These are phyloP conservation scores for Helicostylum pulchrum DNA, from an alignment of 192 early-diverging fungal genomes.

Conservation along the genomic window DNA sequence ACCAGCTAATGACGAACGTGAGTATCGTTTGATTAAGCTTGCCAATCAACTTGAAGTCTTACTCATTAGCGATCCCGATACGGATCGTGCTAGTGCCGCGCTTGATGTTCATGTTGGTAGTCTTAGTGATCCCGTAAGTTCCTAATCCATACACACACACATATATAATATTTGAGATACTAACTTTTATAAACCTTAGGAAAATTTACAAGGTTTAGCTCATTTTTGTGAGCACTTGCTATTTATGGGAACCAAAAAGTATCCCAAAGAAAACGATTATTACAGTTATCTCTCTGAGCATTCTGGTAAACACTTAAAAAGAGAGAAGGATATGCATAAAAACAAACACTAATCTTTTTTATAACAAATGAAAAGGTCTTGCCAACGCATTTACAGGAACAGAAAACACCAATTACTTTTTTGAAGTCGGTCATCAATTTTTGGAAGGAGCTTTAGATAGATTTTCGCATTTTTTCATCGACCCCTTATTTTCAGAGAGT, in stretches of 20 bases:
- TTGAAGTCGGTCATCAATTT: slow-evolving; percentile 49
- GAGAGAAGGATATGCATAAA: not conserved
- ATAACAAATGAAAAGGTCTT: slow-evolving; percentile 20
- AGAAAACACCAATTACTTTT: slow-evolving; percentile 51
- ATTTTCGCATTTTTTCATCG: slow-evolving; percentile 86
- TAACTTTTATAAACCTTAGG: slow-evolving; percentile 23
- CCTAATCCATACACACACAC: too few relatives aligned
- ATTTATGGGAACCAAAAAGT: slow-evolving; percentile 64
- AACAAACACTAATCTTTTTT: not conserved
- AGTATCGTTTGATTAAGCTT: slow-evolving; percentile 54
- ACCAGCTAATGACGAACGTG: slow-evolving; percentile 54
- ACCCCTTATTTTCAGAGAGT: slow-evolving; percentile 75
- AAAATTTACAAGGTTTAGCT: slow-evolving; percentile 58
- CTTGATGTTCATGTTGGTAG: slow-evolving; percentile 63
- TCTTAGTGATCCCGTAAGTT: slow-evolving; percentile 51
- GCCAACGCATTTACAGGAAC: slow-evolving; percentile 49
- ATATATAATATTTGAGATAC: too few relatives aligned
- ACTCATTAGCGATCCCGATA: slow-evolving; percentile 50
- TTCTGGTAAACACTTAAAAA: slow-evolving; percentile 38
- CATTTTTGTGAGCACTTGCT: slow-evolving; percentile 72
- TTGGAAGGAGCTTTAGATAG: slow-evolving; percentile 53
- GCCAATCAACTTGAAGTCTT: slow-evolving; percentile 57
- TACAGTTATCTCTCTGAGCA: slow-evolving; percentile 45
- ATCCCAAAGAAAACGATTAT: slow-evolving; percentile 67
- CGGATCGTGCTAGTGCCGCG: slow-evolving; percentile 58